Conservation (phyloP, 2,329 filamentous ascomycete genomes). For the Sporothrix pseudoabietina region DNA sequence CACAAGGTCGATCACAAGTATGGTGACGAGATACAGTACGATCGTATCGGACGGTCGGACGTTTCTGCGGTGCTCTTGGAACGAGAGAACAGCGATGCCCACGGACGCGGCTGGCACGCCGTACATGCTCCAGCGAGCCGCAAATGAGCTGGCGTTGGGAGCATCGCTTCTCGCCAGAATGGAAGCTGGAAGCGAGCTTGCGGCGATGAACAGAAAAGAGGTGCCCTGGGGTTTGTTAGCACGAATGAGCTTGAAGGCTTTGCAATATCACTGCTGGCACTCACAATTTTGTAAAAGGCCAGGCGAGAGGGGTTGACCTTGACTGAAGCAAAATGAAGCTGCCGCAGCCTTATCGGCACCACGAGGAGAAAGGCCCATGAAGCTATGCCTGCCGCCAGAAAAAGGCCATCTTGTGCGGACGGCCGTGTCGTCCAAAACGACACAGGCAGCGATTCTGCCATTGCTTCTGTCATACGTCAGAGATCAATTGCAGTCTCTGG, state of each 20-base stretch:
- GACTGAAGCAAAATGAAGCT: slow-evolving; percentile 20
- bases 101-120: neutral
- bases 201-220: slow-evolving; percentile 2
- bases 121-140: neutral
- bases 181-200: neutral
- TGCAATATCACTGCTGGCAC: neutral
- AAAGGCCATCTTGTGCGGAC: neutral
- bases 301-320: neutral
- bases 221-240: neutral
- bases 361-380: slow-evolving; percentile 13
- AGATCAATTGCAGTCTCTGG: neutral
- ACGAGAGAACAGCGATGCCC: slow-evolving; percentile 24
- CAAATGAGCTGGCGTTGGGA: neutral
- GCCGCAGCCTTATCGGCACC: slow-evolving; percentile 21
- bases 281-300: slow-evolving; percentile 20
- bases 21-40: slow-evolving; percentile 25
- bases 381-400: neutral
- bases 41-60: slow-evolving; percentile 24
- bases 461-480: neutral
- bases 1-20: slow-evolving; percentile 13
- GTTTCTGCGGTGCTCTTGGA: slow-evolving; percentile 26
- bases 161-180: neutral
- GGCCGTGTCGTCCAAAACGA: neutral
- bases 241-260: neutral
- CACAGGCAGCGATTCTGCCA: neutral